Evolutionary conservation across 495 filamentous ascomycete species (phyloP).

Genomic region (Neurospora africana): DNA sequence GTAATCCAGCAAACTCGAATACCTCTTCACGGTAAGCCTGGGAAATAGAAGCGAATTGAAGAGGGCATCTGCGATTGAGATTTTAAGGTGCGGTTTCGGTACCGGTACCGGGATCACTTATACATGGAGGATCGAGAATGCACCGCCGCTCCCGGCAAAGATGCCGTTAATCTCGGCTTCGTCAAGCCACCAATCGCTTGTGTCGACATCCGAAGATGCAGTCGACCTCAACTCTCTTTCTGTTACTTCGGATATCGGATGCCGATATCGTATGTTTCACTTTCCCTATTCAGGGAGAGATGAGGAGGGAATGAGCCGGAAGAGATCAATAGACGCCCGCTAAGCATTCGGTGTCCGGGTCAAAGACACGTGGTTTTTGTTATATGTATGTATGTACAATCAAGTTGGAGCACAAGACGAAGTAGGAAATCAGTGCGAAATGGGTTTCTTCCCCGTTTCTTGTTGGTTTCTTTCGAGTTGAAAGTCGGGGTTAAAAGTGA

Average conservation of each 20-base stretch:
- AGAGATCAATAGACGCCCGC: neutral
- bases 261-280: neutral
- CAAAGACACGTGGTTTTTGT: neutral
- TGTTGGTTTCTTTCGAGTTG: neutral
- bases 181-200: neutral
- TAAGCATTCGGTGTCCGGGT: neutral
- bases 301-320: neutral
- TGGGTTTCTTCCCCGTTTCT: neutral
- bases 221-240: neutral
- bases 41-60: no score
- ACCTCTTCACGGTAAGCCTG: no score
- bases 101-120: no score
- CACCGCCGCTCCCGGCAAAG: no score
- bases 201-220: neutral
- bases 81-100: no score
- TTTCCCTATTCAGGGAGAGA: neutral
- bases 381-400: neutral
- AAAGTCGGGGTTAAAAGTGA: neutral
- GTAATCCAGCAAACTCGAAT: neutral
- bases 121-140: no score
- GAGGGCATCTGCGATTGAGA: no score
- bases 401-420: neutral
- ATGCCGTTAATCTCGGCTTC: neutral
- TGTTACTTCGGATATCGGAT: neutral
- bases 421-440: neutral